Evolutionary conservation across 75 land plant genomes (phyloP), one percentile per base, ranked within the genome.

Genomic region (Picea glauca): DNA sequence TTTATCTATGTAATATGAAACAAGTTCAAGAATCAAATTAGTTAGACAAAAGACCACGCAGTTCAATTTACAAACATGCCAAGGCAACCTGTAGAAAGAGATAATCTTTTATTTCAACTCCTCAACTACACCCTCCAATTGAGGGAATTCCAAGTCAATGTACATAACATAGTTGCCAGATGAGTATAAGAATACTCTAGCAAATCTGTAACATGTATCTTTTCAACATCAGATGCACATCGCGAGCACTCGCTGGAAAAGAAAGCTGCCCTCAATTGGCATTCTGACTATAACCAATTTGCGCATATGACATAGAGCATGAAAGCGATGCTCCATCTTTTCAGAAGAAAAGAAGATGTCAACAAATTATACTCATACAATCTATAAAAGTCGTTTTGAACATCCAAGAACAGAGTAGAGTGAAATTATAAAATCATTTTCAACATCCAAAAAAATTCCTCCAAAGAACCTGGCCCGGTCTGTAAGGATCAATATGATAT

Each of bases 101-200:
- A 7, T 20, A 40, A 9, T 70, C 13, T 70, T 70, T 70, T 21
- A 70, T 70, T 70, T 43, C 21, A 70, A 8, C 43, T 18, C 40
- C 74, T 70, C 23, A 43, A 40, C 9, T 40, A 43, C 74, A 40
- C 23, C 50, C 23, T 70, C 50, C 35, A 70, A 43, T 70, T 40
- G 21, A 70, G 23, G 50, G 35, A 40, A 32, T 40, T 70, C n/a
- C 12, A 70, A 43, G n/a, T 40, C 3, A 43, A 40, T 43, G 74
- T 70, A 70, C 54, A 70, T 70, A 43, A 21, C 40, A n/a, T 70
- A 70, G 23, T 70, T 70, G n/a, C 74, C 18, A 38, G 50, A 40
- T n/a, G 43, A 70, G 56, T 70, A 43, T 46, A 70, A 40, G 50
- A 35, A 70, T 43, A 43, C n/a, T 70, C 74, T 35, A 20, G 74